Percentiles rank a stretch among this genome's conserved stretches.
phyloP scores from a whole-genome alignment of 2,329 filamentous ascomycete genomes.

The Fusarium euwallaceae region DNA sequence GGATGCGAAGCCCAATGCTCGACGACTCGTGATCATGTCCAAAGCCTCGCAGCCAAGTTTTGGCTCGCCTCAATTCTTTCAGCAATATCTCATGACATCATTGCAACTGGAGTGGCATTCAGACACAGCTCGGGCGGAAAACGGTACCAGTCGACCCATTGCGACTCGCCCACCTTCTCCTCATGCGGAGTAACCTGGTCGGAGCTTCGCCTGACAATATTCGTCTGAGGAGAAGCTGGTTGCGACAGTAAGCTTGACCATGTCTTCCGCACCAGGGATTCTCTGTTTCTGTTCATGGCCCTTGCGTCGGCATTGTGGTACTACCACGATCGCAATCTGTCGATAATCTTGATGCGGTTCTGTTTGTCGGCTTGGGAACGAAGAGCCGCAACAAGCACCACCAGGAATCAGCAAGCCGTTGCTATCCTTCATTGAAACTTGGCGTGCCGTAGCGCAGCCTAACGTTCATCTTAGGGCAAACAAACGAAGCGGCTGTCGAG shows the following conservation, averaged over 20 bases:
- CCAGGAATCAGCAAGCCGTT: background rate
- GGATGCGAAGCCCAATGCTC: background rate
- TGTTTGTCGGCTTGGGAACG: background rate
- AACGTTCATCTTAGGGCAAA: background rate
- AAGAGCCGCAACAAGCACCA: background rate
- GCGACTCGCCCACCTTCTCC: background rate
- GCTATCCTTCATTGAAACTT: background rate
- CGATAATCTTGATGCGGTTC: background rate
- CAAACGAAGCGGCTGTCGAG: background rate
- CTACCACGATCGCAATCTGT: constrained; percentile 1
- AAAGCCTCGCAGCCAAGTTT: background rate
- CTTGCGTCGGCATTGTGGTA: background rate
- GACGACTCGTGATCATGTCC: background rate
- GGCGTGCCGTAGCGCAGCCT: background rate
- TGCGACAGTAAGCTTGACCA: background rate
- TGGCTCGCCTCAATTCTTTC: background rate
- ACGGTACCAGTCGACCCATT: background rate
- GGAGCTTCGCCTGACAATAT: background rate
- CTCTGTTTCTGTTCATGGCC: background rate
- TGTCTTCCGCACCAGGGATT: background rate
- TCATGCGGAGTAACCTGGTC: constrained; percentile 1
- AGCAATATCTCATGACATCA: background rate
- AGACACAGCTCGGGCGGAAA: background rate
- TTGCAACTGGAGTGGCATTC: background rate
- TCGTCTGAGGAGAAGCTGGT: background rate